phyloP scores from a whole-genome alignment of 306 rosid species.

The Glycine latifolia region DNA sequence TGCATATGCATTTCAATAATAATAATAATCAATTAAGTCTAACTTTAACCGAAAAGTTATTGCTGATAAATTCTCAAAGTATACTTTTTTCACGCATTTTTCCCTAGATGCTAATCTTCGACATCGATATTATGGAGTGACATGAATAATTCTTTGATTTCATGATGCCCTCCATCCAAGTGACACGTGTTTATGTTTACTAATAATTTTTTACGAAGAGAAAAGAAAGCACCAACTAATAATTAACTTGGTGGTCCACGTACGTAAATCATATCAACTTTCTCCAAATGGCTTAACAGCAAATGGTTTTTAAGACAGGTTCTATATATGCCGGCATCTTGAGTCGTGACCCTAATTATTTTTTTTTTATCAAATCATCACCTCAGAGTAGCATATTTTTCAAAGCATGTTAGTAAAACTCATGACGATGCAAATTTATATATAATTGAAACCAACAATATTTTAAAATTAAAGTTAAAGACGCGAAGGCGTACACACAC shows the following conservation, averaged over 20 bases:
- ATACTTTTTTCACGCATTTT: background rate
- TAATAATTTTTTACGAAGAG: too few relatives aligned
- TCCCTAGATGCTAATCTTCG: background rate
- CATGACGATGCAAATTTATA: background rate
- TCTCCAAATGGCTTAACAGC: conserved; percentile 8
- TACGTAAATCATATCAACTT: conserved; percentile 12
- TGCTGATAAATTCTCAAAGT: background rate
- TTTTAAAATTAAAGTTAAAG: background rate
- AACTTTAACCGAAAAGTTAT: background rate
- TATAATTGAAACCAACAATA: background rate
- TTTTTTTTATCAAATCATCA: conserved; percentile 4
- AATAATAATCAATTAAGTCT: background rate
- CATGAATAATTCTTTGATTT: conserved; percentile 22
- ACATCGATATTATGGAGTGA: background rate
- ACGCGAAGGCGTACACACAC: background rate
- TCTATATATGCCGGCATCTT: conserved; percentile 26
- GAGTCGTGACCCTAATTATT: background rate
- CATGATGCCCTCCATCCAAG: background rate
- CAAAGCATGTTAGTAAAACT: background rate
- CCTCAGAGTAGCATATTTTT: background rate
- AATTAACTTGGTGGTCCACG: conserved; percentile 43
- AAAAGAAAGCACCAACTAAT: background rate
- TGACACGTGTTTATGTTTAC: background rate
- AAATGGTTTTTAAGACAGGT: conserved; percentile 29
- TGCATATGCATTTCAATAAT: too few relatives aligned